phyloP scores from a whole-genome alignment of 768 basidiomycete species.

The Leccinellum albellum region DNA sequence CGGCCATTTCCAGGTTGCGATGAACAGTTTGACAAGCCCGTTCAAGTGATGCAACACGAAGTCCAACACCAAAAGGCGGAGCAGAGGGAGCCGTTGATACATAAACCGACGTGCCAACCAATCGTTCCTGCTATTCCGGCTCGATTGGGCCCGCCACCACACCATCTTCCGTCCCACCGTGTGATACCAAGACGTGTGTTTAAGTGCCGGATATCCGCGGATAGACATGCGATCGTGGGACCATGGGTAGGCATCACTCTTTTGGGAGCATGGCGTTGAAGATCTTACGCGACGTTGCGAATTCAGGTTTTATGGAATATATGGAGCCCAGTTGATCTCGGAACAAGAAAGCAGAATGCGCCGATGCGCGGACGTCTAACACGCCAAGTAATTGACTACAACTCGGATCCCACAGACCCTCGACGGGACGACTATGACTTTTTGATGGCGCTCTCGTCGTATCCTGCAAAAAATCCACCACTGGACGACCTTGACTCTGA shows the following conservation, averaged over 20 bases:
- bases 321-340: constrained; percentile 34
- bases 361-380: constrained; percentile 34
- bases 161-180: constrained; percentile 47
- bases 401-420: constrained; percentile 13
- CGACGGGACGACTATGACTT: constrained; percentile 51
- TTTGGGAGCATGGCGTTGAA: background rate
- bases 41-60: constrained; percentile 49
- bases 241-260: constrained; percentile 46
- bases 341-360: constrained; percentile 41
- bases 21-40: constrained; percentile 42
- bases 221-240: constrained; percentile 48
- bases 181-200: constrained; percentile 42
- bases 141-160: constrained; percentile 38
- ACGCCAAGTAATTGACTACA: constrained; percentile 14
- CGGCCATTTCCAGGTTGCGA: constrained; percentile 45
- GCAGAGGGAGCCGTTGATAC: constrained; percentile 6
- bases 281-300: constrained; percentile 2
- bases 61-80: constrained; percentile 34
- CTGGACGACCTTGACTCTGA: constrained; percentile 48
- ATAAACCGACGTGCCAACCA: constrained; percentile 33
- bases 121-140: constrained; percentile 29
- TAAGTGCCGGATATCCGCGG: constrained; percentile 44
- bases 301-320: constrained; percentile 46
- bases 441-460: constrained; percentile 38
- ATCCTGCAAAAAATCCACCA: constrained; percentile 38